Evolutionary conservation across 805 yeast species (phyloP).

Genomic region (Hanseniaspora jakobsenii): DNA sequence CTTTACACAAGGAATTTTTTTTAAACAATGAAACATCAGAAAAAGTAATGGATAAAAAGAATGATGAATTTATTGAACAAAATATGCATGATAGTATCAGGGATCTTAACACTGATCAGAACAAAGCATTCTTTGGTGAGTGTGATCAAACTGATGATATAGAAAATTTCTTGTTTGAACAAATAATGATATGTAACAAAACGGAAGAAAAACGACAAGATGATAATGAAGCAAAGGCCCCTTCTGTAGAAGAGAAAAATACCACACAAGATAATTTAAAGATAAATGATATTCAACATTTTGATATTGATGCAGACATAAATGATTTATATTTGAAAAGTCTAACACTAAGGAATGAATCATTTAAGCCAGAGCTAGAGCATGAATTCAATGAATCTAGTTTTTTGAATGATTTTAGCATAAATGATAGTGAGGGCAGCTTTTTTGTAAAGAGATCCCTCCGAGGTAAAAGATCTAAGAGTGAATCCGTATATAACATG

Average conservation of each 20-base stretch:
- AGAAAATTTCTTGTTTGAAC: conserved; percentile 7
- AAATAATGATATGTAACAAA: neutral
- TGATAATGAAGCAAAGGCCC: neutral
- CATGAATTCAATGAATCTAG: too few relatives aligned
- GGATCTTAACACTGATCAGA: neutral
- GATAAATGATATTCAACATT: too few relatives aligned
- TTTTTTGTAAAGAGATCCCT: too few relatives aligned
- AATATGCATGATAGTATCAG: neutral
- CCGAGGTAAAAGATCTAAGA: neutral
- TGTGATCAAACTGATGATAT: conserved; percentile 8
- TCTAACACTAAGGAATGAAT: too few relatives aligned
- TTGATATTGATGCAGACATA: too few relatives aligned
- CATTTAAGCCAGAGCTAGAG: too few relatives aligned
- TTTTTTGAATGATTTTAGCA: too few relatives aligned
- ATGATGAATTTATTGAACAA: neutral
- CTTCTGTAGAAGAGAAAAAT: neutral
- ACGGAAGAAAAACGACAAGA: neutral
- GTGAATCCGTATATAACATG: neutral
- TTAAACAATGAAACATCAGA: neutral
- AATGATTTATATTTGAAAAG: too few relatives aligned
- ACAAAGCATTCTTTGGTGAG: neutral
- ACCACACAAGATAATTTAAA: neutral
- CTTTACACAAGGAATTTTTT: neutral
- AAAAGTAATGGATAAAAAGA: neutral
- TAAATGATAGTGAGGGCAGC: too few relatives aligned